Evolutionary conservation across 2,329 filamentous ascomycete species (phyloP), one percentile per base, ranked within the genome.

Genomic region (Fusarium protoensiforme): DNA sequence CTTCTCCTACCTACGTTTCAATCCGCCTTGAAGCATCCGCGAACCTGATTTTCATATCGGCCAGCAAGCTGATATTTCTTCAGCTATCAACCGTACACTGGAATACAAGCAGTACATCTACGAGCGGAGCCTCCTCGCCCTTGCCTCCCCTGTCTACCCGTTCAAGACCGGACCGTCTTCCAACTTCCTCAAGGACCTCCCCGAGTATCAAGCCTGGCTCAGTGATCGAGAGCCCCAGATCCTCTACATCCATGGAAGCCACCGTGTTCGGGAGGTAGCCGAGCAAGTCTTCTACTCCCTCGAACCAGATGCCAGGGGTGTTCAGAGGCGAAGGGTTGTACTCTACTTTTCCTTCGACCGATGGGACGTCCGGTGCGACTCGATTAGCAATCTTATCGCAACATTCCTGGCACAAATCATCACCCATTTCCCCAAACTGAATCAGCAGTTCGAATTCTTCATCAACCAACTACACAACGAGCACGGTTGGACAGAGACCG

Each of bases 381-480:
- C 54, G 4, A 68, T 68, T 24, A 38, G 65, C 24, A 62, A 68
- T 7, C 54, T 66, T 43, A 66, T 66, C 4, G 62, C 62, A 0
- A 68, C 62, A 0, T 66, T 66, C 1, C 2, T 68, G 9, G 54
- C 65, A 0, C 65, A 68, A 10, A 68, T 68, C 0, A 41, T 22
- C 14, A 68, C 22, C 2, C 62, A 61, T 11, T 36, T 56, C 7
- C 62, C 62, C 0, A 54, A 3, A 0, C n/a, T 61, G 0, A 24
- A 29, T 1, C 4, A 16, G 9, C 4, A n/a, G 1, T 31, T 66
- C n/a, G 27, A 43, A 24, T 14, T 24, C 4, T n/a, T 68, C 1
- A 56, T 24, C 29, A 29, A 7, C 1, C 62, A 68, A 22, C 27
- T 66, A 0, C 18, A 61, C 1, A 33, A 33, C 5, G 62, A 68